These are phyloP conservation scores for Gossypium australe DNA, from an alignment of 345 rosid species.

Conservation along the genomic window DNA sequence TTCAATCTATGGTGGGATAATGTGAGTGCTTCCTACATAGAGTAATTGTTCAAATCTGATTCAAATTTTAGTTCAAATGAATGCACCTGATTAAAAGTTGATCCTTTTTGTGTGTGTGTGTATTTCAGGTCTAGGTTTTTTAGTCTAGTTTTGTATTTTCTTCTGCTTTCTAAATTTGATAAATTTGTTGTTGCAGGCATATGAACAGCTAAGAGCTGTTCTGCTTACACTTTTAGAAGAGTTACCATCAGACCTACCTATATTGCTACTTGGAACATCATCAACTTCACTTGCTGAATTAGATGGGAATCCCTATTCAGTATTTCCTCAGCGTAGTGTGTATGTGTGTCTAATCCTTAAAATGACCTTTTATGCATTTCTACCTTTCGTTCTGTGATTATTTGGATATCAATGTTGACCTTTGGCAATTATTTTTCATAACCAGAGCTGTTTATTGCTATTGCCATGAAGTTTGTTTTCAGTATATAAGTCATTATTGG, in stretches of 20 bases:
- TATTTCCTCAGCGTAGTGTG: constrained; percentile 69
- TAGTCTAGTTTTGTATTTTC: constrained; percentile 15
- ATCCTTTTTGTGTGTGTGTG: not conserved
- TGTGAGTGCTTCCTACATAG: constrained; percentile 39
- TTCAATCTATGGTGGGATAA: constrained; percentile 98
- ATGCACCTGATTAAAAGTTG: not conserved
- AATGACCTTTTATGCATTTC: constrained; percentile 9
- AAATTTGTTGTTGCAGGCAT: constrained; percentile 58
- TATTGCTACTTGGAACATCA: constrained; percentile 78
- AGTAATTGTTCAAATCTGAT: not conserved
- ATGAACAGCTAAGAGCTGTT: constrained; percentile 91
- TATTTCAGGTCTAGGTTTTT: not conserved
- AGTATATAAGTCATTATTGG: not conserved
- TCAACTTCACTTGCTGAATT: constrained; percentile 42
- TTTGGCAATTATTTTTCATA: not conserved
- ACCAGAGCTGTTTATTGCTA: not conserved
- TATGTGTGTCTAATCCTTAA: constrained; percentile 35
- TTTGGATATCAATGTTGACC: not conserved
- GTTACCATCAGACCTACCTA: constrained; percentile 78
- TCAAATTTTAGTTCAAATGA: not conserved
- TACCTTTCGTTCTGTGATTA: not conserved
- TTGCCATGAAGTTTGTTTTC: not conserved
- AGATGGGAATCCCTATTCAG: constrained; percentile 41
- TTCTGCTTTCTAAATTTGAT: constrained; percentile 14
- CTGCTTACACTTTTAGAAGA: constrained; percentile 86